Percentiles rank a stretch among this genome's conserved stretches.
Evolutionary conservation across 202 grass and related monocot species (phyloP).

Genomic region (Zizania palustris): DNA sequence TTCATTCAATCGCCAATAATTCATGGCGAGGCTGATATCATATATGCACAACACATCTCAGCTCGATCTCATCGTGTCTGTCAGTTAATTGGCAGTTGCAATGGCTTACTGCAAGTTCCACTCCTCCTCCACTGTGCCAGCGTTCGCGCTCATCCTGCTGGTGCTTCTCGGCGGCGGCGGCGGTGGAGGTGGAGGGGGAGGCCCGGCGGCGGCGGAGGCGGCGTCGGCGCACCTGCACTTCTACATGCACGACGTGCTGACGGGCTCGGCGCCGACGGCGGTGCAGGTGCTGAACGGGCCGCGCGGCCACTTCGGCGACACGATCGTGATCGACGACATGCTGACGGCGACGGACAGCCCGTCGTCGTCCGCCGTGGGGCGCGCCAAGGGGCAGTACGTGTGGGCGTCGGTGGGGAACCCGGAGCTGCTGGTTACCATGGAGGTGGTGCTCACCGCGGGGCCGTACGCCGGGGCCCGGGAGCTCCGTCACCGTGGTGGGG

Average conservation of each 20-base stretch:
- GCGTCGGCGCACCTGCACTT: conserved; percentile 56
- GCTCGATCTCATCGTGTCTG: neutral
- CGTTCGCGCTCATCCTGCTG: neutral
- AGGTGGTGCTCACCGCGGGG: conserved; percentile 49
- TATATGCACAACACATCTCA: neutral
- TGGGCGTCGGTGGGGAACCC: conserved; percentile 28
- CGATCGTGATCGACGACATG: conserved; percentile 52
- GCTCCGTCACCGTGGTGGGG: conserved; percentile 53
- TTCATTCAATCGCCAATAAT: no score
- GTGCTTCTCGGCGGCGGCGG: neutral
- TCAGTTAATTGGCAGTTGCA: neutral
- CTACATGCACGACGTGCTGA: conserved; percentile 53
- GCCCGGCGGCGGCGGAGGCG: neutral
- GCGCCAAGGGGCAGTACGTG: conserved; percentile 47
- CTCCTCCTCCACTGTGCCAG: neutral
- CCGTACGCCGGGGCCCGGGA: conserved; percentile 54
- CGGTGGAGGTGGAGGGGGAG: no score
- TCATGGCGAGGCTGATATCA: no score
- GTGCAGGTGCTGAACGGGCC: conserved; percentile 43
- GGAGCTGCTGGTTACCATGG: conserved; percentile 41
- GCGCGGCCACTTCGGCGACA: conserved; percentile 33
- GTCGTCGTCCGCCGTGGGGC: conserved; percentile 35
- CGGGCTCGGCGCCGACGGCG: conserved; percentile 40
- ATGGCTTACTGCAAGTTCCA: conserved; percentile 29
- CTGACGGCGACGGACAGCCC: conserved; percentile 23